These are phyloP conservation scores for Halteria grandinella DNA, from an alignment of 73 alveolate species.

Conservation along the genomic window DNA sequence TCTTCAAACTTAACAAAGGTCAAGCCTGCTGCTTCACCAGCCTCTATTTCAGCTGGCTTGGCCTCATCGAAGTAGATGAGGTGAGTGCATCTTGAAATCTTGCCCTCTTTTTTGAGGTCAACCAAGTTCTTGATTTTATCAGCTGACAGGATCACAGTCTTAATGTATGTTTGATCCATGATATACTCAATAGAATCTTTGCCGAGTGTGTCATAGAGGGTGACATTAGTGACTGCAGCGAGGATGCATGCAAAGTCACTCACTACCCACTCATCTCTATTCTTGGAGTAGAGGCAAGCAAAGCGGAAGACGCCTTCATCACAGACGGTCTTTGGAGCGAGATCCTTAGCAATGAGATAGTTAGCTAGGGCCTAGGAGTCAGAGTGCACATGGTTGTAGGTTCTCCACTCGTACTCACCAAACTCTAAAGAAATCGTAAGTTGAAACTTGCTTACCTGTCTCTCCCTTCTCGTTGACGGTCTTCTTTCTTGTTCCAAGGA, in stretches of 20 bases:
- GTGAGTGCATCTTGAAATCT: slow-evolving; percentile 34
- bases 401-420: slow-evolving; percentile 77
- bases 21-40: slow-evolving; percentile 39
- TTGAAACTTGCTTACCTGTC: slow-evolving; percentile 46
- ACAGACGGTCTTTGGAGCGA: slow-evolving; percentile 43
- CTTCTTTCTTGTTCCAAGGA: too few relatives aligned
- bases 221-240: slow-evolving; percentile 71
- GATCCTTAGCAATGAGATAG: slow-evolving; percentile 24
- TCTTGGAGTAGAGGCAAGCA: slow-evolving; percentile 80
- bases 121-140: slow-evolving; percentile 52
- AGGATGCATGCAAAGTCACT: slow-evolving; percentile 82
- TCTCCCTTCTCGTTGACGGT: too few relatives aligned
- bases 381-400: slow-evolving; percentile 55
- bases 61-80: slow-evolving; percentile 67
- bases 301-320: slow-evolving; percentile 60
- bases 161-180: slow-evolving; percentile 63
- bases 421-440: slow-evolving; percentile 1
- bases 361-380: slow-evolving; percentile 46
- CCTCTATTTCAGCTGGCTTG: slow-evolving; percentile 41
- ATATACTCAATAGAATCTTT: slow-evolving; percentile 70
- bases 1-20: slow-evolving; percentile 26
- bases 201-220: slow-evolving; percentile 84
- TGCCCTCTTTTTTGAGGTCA: slow-evolving; percentile 55
- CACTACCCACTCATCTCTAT: slow-evolving; percentile 83
- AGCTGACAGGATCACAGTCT: slow-evolving; percentile 60